Conservation (phyloP, 2,329 filamentous ascomycete genomes). For the Pseudonectria buxi region DNA sequence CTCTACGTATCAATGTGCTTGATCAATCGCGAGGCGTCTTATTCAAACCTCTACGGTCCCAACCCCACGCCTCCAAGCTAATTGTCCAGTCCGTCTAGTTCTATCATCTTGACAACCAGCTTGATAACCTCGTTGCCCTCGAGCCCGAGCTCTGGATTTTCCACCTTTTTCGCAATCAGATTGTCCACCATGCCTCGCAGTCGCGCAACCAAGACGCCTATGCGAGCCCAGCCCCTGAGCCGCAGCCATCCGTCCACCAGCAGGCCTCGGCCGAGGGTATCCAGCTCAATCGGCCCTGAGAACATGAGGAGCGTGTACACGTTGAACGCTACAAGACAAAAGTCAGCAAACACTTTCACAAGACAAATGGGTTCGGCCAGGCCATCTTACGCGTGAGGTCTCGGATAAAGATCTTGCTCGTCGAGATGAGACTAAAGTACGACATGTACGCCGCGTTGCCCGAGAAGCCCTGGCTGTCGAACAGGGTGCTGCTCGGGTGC, state of each 20-base stretch:
- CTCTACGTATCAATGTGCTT: too few species aligned
- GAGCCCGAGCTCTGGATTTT: conserved; percentile 59
- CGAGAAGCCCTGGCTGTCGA: conserved; percentile 72
- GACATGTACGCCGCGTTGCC: conserved; percentile 71
- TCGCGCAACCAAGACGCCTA: conserved; percentile 81
- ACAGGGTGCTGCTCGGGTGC: conserved; percentile 82
- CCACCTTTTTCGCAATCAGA: conserved; percentile 72
- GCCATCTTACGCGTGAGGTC: conserved; percentile 72
- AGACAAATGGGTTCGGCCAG: not conserved
- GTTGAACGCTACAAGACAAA: conserved; percentile 72
- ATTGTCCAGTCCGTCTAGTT: conserved; percentile 80
- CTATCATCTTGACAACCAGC: conserved; percentile 72
- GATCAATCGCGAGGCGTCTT: too few species aligned
- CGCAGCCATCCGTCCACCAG: conserved; percentile 87
- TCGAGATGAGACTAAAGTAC: conserved; percentile 89
- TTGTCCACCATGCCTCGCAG: conserved; percentile 82
- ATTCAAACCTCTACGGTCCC: too few species aligned
- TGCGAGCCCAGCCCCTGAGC: conserved; percentile 85
- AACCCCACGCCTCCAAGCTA: conserved; percentile 27
- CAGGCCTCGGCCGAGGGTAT: conserved; percentile 79
- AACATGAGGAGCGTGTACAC: conserved; percentile 84
- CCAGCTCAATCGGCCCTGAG: conserved; percentile 74
- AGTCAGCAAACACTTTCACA: conserved; percentile 4
- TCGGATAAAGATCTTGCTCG: conserved; percentile 83
- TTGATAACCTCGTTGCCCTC: conserved; percentile 62